Evolutionary conservation across 768 basidiomycete species (phyloP).

Genomic region (Xerocomellus chrysenteron): DNA sequence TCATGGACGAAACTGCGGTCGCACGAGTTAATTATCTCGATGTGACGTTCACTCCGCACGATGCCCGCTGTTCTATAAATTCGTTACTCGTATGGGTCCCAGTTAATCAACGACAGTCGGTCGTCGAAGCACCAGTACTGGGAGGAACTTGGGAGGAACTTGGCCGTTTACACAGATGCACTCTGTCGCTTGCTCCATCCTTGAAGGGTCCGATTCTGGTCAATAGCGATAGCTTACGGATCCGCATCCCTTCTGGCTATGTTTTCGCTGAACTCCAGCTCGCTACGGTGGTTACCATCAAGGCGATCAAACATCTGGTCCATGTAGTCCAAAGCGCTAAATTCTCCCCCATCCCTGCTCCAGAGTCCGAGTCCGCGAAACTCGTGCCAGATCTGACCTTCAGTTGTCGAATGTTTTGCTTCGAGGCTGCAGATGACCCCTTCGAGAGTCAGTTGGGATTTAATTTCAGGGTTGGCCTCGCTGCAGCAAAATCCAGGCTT

Average conservation of each 20-base stretch:
- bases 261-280: conserved; percentile 73
- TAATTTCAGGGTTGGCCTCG: conserved; percentile 69
- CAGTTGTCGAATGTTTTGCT: conserved; percentile 55
- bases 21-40: conserved; percentile 34
- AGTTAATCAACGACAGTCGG: conserved; percentile 37
- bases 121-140: conserved; percentile 26
- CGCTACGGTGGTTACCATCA: conserved; percentile 65
- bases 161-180: conserved; percentile 54
- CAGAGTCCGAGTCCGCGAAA: conserved; percentile 74
- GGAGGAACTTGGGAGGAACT: conserved; percentile 75
- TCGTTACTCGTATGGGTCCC: conserved; percentile 59
- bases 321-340: conserved; percentile 51
- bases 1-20: conserved; percentile 50
- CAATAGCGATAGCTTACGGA: conserved; percentile 59
- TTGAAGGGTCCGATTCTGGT: conserved; percentile 45
- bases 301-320: conserved; percentile 69
- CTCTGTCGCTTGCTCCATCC: conserved; percentile 34
- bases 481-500: conserved; percentile 66
- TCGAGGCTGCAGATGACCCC: conserved; percentile 83
- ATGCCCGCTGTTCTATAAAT: conserved; percentile 36
- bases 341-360: conserved; percentile 56
- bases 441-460: conserved; percentile 76
- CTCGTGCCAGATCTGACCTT: conserved; percentile 61
- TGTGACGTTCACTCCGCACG: conserved; percentile 16
- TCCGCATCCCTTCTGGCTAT: conserved; percentile 83